These are phyloP conservation scores for Exserohilum rostratum DNA, from an alignment of 2,329 filamentous ascomycete genomes.

Conservation along the genomic window DNA sequence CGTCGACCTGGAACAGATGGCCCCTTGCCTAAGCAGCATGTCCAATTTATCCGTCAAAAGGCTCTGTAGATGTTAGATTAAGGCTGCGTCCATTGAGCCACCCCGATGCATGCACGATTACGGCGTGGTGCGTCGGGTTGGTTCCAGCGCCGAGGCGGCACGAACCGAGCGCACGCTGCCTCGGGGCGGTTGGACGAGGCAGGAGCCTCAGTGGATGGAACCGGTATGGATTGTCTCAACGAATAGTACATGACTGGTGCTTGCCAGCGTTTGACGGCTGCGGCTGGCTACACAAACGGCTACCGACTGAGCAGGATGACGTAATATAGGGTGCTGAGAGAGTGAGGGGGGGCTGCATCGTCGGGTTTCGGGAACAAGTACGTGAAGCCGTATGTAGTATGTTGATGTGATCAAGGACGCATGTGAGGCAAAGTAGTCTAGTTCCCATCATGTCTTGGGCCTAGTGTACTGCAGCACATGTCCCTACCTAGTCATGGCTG, in stretches of 20 bases:
- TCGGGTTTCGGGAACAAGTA: background rate
- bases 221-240: background rate
- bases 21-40: background rate
- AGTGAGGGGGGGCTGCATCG: background rate
- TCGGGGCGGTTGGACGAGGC: background rate
- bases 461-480: background rate
- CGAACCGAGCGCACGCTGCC: background rate
- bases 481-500: background rate
- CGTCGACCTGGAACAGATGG: background rate
- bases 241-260: background rate
- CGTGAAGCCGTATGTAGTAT: no score
- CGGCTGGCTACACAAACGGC: background rate
- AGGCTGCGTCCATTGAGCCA: constrained; percentile 1
- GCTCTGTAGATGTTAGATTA: constrained; percentile 2
- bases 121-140: constrained; percentile 7
- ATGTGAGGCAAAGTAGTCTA: background rate
- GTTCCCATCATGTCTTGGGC: background rate
- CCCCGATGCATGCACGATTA: constrained; percentile 7
- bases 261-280: background rate
- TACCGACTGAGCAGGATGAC: background rate
- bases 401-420: background rate
- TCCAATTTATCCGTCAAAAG: background rate
- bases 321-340: background rate
- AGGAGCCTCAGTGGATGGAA: background rate
- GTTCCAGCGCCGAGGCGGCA: background rate